Percentiles rank a stretch among this genome's conserved stretches.
Evolutionary conservation across 495 filamentous ascomycete genomes (phyloP).

Genomic region (Penicillium ochrochloron): DNA sequence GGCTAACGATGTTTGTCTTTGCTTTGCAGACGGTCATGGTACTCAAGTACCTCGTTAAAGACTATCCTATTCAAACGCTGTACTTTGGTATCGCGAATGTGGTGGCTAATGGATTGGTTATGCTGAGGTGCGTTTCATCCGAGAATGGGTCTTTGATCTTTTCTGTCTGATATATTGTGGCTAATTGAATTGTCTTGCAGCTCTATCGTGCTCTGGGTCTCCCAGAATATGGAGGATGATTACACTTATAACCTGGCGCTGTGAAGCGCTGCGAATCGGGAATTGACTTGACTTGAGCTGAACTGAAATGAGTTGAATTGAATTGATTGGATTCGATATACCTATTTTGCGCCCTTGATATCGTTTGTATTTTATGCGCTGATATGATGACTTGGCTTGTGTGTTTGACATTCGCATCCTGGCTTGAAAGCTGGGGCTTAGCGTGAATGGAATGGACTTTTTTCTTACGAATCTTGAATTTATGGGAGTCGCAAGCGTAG

Average conservation of each 20-base stretch:
- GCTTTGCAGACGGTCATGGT: constrained; percentile 72
- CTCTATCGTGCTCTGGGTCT: constrained; percentile 90
- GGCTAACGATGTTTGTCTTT: constrained; percentile 12
- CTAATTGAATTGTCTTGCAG: constrained; percentile 43
- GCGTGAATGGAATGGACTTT: constrained; percentile 22
- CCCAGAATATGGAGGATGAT: constrained; percentile 99
- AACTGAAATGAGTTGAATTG: neutral
- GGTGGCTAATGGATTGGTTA: constrained; percentile 81
- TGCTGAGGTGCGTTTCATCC: constrained; percentile 71
- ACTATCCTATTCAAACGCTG: constrained; percentile 79
- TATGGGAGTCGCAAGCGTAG: neutral
- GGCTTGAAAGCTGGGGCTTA: constrained; percentile 23
- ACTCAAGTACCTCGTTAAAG: constrained; percentile 84
- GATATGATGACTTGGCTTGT: constrained; percentile 26
- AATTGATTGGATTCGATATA: constrained; percentile 7
- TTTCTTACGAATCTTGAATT: neutral
- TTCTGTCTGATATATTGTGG: neutral
- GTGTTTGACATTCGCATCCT: constrained; percentile 22
- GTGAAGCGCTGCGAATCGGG: constrained; percentile 36
- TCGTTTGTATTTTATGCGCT: constrained; percentile 32
- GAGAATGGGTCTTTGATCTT: neutral
- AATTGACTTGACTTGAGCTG: neutral
- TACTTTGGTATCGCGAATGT: constrained; percentile 95
- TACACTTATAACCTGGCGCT: constrained; percentile 95
- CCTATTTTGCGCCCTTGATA: constrained; percentile 1